Base-by-base conservation (phyloP, 805 yeast genomes). In the Ogataea trehaloabstinens region DNA sequence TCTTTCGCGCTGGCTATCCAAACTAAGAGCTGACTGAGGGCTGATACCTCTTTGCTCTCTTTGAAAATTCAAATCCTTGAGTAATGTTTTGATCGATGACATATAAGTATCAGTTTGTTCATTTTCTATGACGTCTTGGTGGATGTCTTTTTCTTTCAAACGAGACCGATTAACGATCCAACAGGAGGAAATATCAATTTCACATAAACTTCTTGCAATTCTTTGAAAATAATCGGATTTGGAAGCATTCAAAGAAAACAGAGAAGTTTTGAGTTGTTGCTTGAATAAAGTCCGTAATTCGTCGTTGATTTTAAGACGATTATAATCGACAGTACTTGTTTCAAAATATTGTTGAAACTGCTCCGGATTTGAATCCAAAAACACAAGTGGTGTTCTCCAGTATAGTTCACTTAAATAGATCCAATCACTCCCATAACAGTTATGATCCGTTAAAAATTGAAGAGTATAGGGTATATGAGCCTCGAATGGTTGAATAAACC, bases 341-440 rank as follows among this genome's bases (percentile, higher is more conserved):
- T 19, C 49, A 41, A 41, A 66, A 22, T 28, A 45, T 4, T 43
- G 45, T 19, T 53, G 56, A 24, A 38, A 53, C 6, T 28, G 27
- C 4, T 36, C 45, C 13, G 21, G 17, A 4, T 4, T 19, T 2
- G 34, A 43, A 5, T 45, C 46, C 4, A 46, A 13, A 5, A 41
- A 38, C 18, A 58, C 60, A 5, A 74, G 49, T 0, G 95, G 93
- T 3, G 64, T 53, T 37, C 96, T 58, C 56, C 84, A 82, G 45
- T 63, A 73, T 18, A 74, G 62, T 4, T 63, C 47, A 2, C 56
- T 51, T 1, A 82, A 40, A 13, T 71, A 63, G 17, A 90, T 43
- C 91, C 95, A 86, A 4, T 82, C 80, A 59, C 96, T 86, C 1
- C 96, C 95, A 55, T 73, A 86, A 21, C 91, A 60, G 54, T 91